Conservation (phyloP, 75 land plant species). For the Isoetes taiwanensis region DNA sequence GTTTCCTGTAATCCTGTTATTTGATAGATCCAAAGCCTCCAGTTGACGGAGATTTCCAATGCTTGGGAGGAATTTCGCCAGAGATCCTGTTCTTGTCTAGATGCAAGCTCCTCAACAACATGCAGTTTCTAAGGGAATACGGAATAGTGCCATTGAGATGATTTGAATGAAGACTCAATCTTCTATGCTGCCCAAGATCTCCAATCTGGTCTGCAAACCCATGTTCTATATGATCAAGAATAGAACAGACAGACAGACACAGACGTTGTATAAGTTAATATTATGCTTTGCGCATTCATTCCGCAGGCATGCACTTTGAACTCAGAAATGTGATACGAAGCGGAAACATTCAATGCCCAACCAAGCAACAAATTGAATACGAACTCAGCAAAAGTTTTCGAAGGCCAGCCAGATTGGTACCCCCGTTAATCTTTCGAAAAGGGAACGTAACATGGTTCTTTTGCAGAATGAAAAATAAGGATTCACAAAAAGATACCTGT, state of each 20-base stretch:
- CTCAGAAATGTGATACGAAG: background rate
- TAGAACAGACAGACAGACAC: background rate
- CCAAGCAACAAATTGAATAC: no score
- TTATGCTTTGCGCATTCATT: no score
- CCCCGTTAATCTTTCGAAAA: no score
- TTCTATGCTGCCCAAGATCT: conserved; percentile 33
- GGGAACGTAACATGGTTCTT: no score
- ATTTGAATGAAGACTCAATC: conserved; percentile 63
- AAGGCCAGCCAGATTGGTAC: no score
- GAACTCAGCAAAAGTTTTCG: no score
- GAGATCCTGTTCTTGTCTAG: conserved; percentile 46
- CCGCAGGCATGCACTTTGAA: no score
- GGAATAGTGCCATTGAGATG: conserved; percentile 62
- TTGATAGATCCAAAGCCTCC: no score
- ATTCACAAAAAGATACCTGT: no score
- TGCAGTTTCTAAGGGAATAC: conserved; percentile 17
- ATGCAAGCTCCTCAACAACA: conserved; percentile 36
- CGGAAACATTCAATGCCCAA: background rate
- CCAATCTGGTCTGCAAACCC: conserved; percentile 27
- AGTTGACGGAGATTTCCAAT: no score
- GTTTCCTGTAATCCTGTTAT: no score
- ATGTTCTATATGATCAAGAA: background rate
- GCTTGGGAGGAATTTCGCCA: conserved; percentile 31
- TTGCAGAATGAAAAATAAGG: no score
- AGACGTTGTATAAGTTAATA: background rate